Percentiles rank a stretch among this genome's conserved stretches.
Evolutionary conservation across 2,329 filamentous ascomycete genomes (phyloP).

Genomic region (Rhinocladiella similis): DNA sequence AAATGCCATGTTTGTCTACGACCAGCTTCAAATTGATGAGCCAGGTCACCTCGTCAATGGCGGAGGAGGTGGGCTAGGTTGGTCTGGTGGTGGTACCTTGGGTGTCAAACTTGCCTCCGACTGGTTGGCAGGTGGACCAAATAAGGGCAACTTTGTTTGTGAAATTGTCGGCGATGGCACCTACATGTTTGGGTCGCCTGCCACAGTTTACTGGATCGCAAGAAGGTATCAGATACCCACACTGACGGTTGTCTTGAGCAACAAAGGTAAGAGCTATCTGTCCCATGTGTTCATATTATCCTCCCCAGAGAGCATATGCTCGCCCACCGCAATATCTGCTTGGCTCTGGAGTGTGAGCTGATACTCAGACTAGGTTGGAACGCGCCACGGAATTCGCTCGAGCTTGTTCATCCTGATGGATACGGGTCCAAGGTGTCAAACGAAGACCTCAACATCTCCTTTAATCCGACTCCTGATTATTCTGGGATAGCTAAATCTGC

Average conservation of each 20-base stretch:
- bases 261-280: constrained; percentile 47
- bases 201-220: constrained; percentile 68
- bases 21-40: constrained; percentile 67
- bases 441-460: constrained; percentile 66
- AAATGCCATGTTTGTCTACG: constrained; percentile 64
- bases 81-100: constrained; percentile 73
- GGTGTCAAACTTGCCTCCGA: constrained; percentile 70
- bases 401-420: constrained; percentile 66
- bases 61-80: constrained; percentile 76
- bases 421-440: constrained; percentile 62
- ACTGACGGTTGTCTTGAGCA: constrained; percentile 67
- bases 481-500: constrained; percentile 68
- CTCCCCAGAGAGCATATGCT: too few species aligned
- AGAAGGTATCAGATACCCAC: constrained; percentile 66
- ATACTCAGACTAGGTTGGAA: constrained; percentile 55
- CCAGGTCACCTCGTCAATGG: constrained; percentile 80
- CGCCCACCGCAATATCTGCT: too few species aligned
- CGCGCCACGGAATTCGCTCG: constrained; percentile 60
- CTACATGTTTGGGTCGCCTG: constrained; percentile 65
- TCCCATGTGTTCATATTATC: too few species aligned
- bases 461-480: constrained; percentile 66
- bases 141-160: constrained; percentile 60
- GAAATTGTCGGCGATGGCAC: constrained; percentile 69
- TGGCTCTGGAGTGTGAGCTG: too few species aligned
- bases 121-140: constrained; percentile 45